Evolutionary conservation across 768 basidiomycete genomes (phyloP), one percentile per base, ranked within the genome.

Genomic region (Cystobasidium ongulense): DNA sequence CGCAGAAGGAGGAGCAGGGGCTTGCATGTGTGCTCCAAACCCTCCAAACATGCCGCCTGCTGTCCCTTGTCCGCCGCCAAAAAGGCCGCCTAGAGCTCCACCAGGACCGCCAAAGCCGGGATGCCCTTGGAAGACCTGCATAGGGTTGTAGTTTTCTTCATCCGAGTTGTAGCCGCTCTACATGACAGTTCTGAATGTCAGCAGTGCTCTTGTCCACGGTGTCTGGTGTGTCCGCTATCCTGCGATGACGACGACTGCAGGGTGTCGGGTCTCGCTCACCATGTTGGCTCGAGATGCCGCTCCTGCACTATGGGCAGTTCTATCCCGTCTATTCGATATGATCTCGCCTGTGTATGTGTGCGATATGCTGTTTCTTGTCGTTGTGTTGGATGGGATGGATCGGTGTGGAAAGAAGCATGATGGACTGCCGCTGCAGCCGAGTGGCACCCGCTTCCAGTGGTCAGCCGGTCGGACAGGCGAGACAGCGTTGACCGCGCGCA

Each of bases 1-100:
- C 0, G 90, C 84, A 75, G 88, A 85, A 17, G 90, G 85, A 73
- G 87, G 85, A 1, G 77, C 66, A 46, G 77, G 39, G 25, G 76
- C 77, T 25, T 77, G 72, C 25, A 74, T 74, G 41, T 77, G 76
- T 2, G 75, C 76, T 17, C 77, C 77, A 15, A 76, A 77, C 5
- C 78, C 78, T 54, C 70, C 61, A 17, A 63, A 35, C 63, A 74
- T 74, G 21, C 63, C 43, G 25, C 70, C 75, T 27, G 57, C 29
- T 29, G 29, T 10, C 2, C 29, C 57, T 59, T 17, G 23, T 29
- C 5, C n/a, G 27, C 52, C 57, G 21, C 57, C 57, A 59, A 59
- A 59, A 15, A 59, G 25, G 27, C 57, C 57, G 29, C 57, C 57
- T 59, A 59, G 57, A 59, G 17, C 57, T 29, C 13, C 57, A 27